Conservation (phyloP, 2,329 filamentous ascomycete genomes). For the Hypoxylon sp. region DNA sequence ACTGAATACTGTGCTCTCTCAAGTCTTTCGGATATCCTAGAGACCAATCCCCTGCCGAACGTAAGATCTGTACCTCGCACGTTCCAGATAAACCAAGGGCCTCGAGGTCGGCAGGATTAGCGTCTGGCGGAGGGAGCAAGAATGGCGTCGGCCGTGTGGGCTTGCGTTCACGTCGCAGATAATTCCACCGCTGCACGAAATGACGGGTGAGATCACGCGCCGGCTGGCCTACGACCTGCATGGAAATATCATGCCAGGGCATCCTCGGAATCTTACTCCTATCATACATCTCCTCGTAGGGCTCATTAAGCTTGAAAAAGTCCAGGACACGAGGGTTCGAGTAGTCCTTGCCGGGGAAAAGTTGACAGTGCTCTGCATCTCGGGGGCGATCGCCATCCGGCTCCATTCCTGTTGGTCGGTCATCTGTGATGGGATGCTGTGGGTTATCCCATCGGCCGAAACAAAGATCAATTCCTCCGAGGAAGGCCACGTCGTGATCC, state of each 20-base stretch:
- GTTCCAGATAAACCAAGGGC: slow-evolving; percentile 90
- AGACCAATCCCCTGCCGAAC: slow-evolving; percentile 92
- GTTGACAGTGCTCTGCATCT: slow-evolving; percentile 92
- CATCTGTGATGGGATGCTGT: slow-evolving; percentile 89
- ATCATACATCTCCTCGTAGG: slow-evolving; percentile 99
- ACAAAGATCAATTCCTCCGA: slow-evolving; percentile 95
- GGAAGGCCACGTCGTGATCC: slow-evolving; percentile 94
- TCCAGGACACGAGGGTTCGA: slow-evolving; percentile 96
- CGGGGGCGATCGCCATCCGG: slow-evolving; percentile 76
- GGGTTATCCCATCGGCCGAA: slow-evolving; percentile 98
- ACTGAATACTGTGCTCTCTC: slow-evolving; percentile 94
- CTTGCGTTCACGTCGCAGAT: slow-evolving; percentile 90
- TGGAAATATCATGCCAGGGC: slow-evolving; percentile 98
- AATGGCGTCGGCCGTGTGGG: slow-evolving; percentile 95
- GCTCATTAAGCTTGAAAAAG: slow-evolving; percentile 91
- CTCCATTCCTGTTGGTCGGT: slow-evolving; percentile 96
- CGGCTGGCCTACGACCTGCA: slow-evolving; percentile 97
- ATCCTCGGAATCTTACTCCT: slow-evolving; percentile 88
- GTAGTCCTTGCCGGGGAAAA: slow-evolving; percentile 98
- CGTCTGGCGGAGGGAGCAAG: slow-evolving; percentile 91
- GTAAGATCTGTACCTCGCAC: slow-evolving; percentile 94
- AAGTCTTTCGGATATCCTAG: slow-evolving; percentile 79
- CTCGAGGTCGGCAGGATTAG: slow-evolving; percentile 85
- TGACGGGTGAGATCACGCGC: slow-evolving; percentile 93
- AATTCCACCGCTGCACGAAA: slow-evolving; percentile 99